Evolutionary conservation across 2,329 filamentous ascomycete genomes (phyloP), one percentile per base, ranked within the genome.

Genomic region (Xylaria sp.): DNA sequence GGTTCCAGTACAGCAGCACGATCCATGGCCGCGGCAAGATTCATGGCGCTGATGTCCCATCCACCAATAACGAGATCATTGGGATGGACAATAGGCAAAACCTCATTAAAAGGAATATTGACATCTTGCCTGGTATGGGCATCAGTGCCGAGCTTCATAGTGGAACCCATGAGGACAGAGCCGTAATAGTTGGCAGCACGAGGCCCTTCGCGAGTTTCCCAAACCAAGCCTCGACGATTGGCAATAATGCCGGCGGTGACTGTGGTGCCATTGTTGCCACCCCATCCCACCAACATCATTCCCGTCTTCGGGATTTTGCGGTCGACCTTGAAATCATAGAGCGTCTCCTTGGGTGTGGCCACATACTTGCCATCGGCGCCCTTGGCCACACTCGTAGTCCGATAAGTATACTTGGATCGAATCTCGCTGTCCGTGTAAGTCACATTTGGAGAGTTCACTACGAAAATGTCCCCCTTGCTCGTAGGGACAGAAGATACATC

Each of bases 241-340:
- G 95, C 96, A 80, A 99, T 88, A 82, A 99, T 97, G 81, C 95
- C 96, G 71, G 96, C 96, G 68, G 96, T 98, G 71, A 99, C 93
- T 67, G 96, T 99, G 74, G 93, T 93, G 74, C 96, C 96, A 80
- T 99, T 99, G 89, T 99, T 99, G 79, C 96, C 96, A 82, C 96
- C 96, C 90, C 92, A 95, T 72, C 96, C 96, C 74, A 99, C 95
- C 74, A 99, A 88, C 96, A 99, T 98, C 85, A 97, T 89, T 79
- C 96, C 96, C 74, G 93, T 89, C 87, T 95, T 97, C 82, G 94
- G 93, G 68, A 98, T 88, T 82, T 92, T 93, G 81, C 95, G 93
- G 80, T 97, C 92, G 78, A 96, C 93, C 88, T 97, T 97, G 92
- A 99, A 98, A 86, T 97, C 92, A 82, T 98, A 99, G 75, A 91